phyloP scores from a whole-genome alignment of 129 eudicot genomes.

The Centella asiatica region DNA sequence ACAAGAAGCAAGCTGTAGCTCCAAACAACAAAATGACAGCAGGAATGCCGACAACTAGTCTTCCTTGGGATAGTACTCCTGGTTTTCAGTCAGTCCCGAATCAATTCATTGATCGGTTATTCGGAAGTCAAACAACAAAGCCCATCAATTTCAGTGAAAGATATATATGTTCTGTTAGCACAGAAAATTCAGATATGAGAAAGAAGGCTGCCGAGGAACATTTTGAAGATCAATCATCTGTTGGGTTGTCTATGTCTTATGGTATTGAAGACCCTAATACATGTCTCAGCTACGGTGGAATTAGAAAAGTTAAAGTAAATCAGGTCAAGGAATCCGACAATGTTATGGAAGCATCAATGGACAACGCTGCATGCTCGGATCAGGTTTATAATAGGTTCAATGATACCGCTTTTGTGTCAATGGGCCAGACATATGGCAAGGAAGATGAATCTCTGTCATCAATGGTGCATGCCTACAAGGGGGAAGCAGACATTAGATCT shows the following conservation, averaged over 20 bases:
- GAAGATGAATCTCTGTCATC: slow-evolving; percentile 39
- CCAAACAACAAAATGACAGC: slow-evolving; percentile 39
- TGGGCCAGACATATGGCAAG: slow-evolving; percentile 39
- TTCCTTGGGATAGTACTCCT: slow-evolving; percentile 51
- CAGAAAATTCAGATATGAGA: slow-evolving; percentile 24
- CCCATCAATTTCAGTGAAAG: slow-evolving; percentile 11
- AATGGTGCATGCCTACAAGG: slow-evolving; percentile 42
- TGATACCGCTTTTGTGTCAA: slow-evolving; percentile 34
- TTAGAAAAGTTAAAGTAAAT: slow-evolving; percentile 66
- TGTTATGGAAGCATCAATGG: slow-evolving; percentile 23
- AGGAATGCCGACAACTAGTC: slow-evolving; percentile 24
- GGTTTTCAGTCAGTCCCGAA: slow-evolving; percentile 44
- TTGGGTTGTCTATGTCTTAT: slow-evolving; percentile 54
- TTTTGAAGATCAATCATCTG: slow-evolving; percentile 31
- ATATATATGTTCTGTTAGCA: slow-evolving; percentile 19
- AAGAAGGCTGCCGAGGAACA: slow-evolving; percentile 28
- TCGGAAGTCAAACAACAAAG: slow-evolving; percentile 36
- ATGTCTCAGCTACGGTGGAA: slow-evolving; percentile 48
- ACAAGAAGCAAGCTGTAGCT: slow-evolving; percentile 57
- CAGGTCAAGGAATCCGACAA: slow-evolving; percentile 56
- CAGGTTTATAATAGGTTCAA: slow-evolving; percentile 27
- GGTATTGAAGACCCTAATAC: slow-evolving; percentile 42
- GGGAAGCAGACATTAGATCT: slow-evolving; percentile 31
- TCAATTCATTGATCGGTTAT: slow-evolving; percentile 61
- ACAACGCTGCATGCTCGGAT: slow-evolving; percentile 18